Evolutionary conservation across 106 monocot genomes (phyloP).

Genomic region (Allium fistulosum): DNA sequence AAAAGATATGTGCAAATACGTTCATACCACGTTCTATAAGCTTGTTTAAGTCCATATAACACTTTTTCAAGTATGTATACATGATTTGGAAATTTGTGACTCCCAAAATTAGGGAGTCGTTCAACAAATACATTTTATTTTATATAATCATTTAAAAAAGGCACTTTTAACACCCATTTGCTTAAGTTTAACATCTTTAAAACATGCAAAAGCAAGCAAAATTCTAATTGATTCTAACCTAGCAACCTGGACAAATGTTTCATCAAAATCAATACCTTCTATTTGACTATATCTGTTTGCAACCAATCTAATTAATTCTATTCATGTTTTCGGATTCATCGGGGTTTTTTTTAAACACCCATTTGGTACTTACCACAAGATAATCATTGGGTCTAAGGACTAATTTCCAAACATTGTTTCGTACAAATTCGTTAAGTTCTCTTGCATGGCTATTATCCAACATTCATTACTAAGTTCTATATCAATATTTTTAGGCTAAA

Average conservation of each 20-base stretch:
- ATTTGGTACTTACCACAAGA: not conserved
- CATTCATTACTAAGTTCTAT: not conserved
- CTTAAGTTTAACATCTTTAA: too few relatives aligned
- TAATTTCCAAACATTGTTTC: not conserved
- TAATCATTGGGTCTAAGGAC: not conserved
- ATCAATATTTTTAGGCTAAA: not conserved
- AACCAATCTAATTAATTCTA: not conserved
- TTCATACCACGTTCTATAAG: too few relatives aligned
- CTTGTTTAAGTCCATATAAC: too few relatives aligned
- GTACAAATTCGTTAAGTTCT: not conserved
- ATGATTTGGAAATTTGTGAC: not conserved
- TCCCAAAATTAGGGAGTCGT: not conserved
- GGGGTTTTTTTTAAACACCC: not conserved
- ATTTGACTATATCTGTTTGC: not conserved
- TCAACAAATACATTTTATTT: not conserved
- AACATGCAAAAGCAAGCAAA: not conserved
- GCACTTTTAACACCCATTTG: not conserved
- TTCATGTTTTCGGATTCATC: too few relatives aligned
- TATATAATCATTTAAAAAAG: not conserved
- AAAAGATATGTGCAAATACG: too few relatives aligned
- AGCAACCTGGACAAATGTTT: not conserved
- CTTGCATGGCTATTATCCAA: not conserved
- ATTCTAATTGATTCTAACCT: not conserved
- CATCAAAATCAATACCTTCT: not conserved
- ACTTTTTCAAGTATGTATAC: too few relatives aligned